Evolutionary conservation across 2,329 filamentous ascomycete genomes (phyloP).

Genomic region (Sclerotinia spermophila): DNA sequence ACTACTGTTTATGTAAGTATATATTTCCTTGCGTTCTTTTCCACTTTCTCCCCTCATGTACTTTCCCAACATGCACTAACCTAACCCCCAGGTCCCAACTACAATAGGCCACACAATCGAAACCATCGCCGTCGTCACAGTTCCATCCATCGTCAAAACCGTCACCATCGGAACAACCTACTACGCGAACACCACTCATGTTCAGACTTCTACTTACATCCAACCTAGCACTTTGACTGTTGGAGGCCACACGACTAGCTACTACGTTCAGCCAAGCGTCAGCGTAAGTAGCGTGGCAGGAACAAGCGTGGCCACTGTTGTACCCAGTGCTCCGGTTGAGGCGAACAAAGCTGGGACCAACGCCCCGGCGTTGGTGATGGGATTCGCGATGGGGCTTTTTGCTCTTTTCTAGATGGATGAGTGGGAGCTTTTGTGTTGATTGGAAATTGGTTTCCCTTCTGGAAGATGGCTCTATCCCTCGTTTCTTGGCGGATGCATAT

Average conservation of each 20-base stretch:
- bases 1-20: constrained; percentile 23
- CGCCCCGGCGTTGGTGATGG: constrained; percentile 24
- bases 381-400: constrained; percentile 32
- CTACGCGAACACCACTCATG: background rate
- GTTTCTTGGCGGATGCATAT: background rate
- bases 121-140: constrained; percentile 28
- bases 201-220: background rate
- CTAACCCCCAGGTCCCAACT: background rate
- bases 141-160: constrained; percentile 28
- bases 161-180: constrained; percentile 19
- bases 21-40: background rate
- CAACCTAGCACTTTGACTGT: constrained; percentile 7
- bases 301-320: background rate
- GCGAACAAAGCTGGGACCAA: constrained; percentile 28
- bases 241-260: background rate
- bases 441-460: background rate
- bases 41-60: too few species aligned
- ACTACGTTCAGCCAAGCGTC: constrained; percentile 16
- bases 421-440: background rate
- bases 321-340: constrained; percentile 27
- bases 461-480: background rate
- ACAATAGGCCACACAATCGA: constrained; percentile 28
- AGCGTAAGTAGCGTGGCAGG: background rate
- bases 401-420: constrained; percentile 21
- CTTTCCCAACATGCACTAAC: constrained; percentile 24